Evolutionary conservation across 768 basidiomycete species (phyloP).

Genomic region (Termitomyces sp.): DNA sequence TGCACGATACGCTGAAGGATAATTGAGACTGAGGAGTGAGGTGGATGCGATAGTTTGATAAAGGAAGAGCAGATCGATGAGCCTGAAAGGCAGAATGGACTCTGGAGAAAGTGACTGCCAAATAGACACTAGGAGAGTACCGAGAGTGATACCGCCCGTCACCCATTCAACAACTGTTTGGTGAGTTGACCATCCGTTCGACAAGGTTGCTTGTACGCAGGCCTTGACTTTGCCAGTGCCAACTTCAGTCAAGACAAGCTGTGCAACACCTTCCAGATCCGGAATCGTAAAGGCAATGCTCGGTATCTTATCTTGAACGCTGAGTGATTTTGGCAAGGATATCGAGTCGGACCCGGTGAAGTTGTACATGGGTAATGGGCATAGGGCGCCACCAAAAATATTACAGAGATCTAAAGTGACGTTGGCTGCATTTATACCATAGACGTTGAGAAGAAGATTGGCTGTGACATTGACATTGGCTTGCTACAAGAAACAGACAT

Average conservation of each 20-base stretch:
- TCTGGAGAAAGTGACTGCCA: constrained; percentile 53
- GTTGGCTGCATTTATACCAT: constrained; percentile 80
- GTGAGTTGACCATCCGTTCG: constrained; percentile 84
- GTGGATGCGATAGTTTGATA: constrained; percentile 83
- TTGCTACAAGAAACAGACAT: constrained; percentile 36
- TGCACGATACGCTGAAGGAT: constrained; percentile 75
- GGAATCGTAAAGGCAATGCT: constrained; percentile 81
- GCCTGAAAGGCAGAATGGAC: constrained; percentile 62
- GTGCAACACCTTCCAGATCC: constrained; percentile 86
- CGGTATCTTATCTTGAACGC: constrained; percentile 57
- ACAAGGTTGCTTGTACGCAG: constrained; percentile 87
- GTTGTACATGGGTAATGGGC: constrained; percentile 77
- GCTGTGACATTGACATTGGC: constrained; percentile 76
- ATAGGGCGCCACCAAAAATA: constrained; percentile 72
- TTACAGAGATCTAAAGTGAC: constrained; percentile 82
- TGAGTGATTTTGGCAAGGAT: constrained; percentile 52
- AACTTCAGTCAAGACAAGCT: constrained; percentile 66
- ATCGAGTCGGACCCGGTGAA: constrained; percentile 80
- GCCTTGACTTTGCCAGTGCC: constrained; percentile 71
- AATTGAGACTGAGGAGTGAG: constrained; percentile 79
- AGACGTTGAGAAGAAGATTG: constrained; percentile 79
- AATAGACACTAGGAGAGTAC: constrained; percentile 57
- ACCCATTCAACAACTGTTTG: constrained; percentile 75
- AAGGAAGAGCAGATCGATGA: constrained; percentile 77
- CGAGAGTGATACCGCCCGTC: constrained; percentile 60